These are phyloP conservation scores for Globisporangium acanthophoron DNA, from an alignment of 352 stramenopile genomes.

Conservation along the genomic window DNA sequence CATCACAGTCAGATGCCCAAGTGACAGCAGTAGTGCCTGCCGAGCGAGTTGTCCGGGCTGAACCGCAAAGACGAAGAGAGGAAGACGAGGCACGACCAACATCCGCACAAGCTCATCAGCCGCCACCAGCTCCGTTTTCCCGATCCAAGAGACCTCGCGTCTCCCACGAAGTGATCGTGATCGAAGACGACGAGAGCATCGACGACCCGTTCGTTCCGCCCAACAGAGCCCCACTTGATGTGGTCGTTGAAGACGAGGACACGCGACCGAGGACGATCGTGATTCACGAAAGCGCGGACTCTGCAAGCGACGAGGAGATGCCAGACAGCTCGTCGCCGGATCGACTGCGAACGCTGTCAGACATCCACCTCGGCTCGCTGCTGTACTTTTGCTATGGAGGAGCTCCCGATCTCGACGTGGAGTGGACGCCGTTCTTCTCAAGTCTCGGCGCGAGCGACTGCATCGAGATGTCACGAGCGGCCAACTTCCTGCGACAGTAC, in stretches of 20 bases:
- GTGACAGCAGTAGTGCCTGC: too few species aligned
- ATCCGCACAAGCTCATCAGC: background rate
- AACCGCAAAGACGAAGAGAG: background rate
- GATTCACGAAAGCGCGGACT: background rate
- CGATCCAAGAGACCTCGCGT: background rate
- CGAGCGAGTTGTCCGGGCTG: background rate
- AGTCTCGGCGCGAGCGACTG: slow-evolving; percentile 30
- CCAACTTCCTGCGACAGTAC: slow-evolving; percentile 35
- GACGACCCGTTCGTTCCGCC: slow-evolving; percentile 6
- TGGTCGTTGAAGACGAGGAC: slow-evolving; percentile 34
- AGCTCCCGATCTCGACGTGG: slow-evolving; percentile 33
- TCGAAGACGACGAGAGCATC: slow-evolving; percentile 50
- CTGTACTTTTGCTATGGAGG: slow-evolving; percentile 62
- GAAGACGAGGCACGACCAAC: background rate
- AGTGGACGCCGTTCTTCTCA: slow-evolving; percentile 39
- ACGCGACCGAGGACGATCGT: background rate
- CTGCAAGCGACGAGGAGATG: background rate
- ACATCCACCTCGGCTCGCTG: slow-evolving; percentile 40
- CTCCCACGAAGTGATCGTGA: slow-evolving; percentile 52
- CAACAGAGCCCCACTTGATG: slow-evolving; percentile 32
- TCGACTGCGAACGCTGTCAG: slow-evolving; percentile 26
- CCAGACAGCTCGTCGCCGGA: background rate
- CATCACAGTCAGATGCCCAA: background rate
- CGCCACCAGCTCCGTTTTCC: background rate
- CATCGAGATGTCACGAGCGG: slow-evolving; percentile 29